Percentiles rank a stretch among this genome's conserved stretches.
These are phyloP conservation scores for Monilinia laxa DNA, from an alignment of 2,329 filamentous ascomycete genomes.

Conservation along the genomic window DNA sequence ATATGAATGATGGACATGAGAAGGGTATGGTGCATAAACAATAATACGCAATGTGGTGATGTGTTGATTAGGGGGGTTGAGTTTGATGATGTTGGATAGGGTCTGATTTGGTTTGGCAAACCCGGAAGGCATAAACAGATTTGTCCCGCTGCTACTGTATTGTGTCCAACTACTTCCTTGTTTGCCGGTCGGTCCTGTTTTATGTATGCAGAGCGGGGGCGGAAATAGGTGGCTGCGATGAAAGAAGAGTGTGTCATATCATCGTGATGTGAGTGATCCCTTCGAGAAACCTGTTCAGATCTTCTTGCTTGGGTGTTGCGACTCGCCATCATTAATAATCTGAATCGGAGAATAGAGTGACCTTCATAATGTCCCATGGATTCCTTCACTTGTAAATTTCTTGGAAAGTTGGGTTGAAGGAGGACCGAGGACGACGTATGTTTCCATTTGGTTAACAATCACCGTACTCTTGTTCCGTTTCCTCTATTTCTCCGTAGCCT, in stretches of 20 bases:
- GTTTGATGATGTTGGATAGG: slow-evolving; percentile 13
- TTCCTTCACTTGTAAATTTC: slow-evolving; percentile 8
- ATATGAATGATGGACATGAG: slow-evolving; percentile 20
- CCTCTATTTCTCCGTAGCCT: slow-evolving; percentile 11
- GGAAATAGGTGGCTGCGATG: slow-evolving; percentile 23
- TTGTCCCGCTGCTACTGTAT: slow-evolving; percentile 24
- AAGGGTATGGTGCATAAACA: slow-evolving; percentile 28
- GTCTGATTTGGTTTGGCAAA: slow-evolving; percentile 25
- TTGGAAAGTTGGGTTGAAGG: slow-evolving; percentile 11
- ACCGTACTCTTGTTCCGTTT: slow-evolving; percentile 8
- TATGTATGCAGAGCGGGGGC: slow-evolving; percentile 27
- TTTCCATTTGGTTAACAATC: slow-evolving; percentile 20
- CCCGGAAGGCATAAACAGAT: slow-evolving; percentile 25
- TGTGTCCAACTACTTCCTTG: slow-evolving; percentile 24
- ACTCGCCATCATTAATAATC: slow-evolving; percentile 6
- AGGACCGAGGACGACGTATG: slow-evolving; percentile 20
- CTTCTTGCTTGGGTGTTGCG: slow-evolving; percentile 12
- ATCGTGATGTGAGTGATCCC: slow-evolving; percentile 11
- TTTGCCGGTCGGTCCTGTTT: slow-evolving; percentile 26
- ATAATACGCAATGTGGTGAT: slow-evolving; percentile 18
- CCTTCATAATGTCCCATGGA: slow-evolving; percentile 13
- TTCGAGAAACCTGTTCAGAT: not conserved
- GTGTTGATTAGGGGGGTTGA: slow-evolving; percentile 22
- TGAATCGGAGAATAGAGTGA: slow-evolving; percentile 21
- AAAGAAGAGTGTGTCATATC: slow-evolving; percentile 19